A percentile compares a stretch with the other conserved stretches of the same genome.
Conservation (phyloP, 2,329 filamentous ascomycete genomes). For the Orbilia blumenaviensis region DNA sequence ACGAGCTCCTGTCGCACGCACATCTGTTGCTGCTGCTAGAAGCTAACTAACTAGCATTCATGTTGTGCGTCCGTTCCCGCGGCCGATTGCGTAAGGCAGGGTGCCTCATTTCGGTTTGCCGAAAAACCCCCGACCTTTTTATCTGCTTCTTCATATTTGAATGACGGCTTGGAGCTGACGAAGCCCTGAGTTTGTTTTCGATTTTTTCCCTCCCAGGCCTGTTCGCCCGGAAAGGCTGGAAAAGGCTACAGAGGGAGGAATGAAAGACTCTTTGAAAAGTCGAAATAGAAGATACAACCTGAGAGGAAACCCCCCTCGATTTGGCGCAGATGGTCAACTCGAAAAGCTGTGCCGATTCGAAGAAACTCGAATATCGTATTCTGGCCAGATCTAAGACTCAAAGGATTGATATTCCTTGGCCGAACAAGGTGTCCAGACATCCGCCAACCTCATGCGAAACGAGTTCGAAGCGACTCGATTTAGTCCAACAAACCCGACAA, state of each 20-base stretch:
- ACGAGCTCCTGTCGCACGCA: not conserved
- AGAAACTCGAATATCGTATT: not conserved
- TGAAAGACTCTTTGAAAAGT: not conserved
- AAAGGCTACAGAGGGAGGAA: not conserved
- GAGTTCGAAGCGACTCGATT: not conserved
- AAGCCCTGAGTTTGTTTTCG: conserved; percentile 1
- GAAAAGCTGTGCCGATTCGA: not conserved
- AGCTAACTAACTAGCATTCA: conserved; percentile 15
- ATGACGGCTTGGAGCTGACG: not conserved
- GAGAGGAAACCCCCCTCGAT: not conserved
- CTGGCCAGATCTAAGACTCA: conserved; percentile 3
- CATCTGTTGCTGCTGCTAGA: not conserved
- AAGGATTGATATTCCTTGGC: not conserved
- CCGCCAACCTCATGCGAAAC: conserved; percentile 15
- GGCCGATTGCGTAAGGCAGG: conserved; percentile 50
- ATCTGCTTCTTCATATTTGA: not conserved
- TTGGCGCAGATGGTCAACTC: no score
- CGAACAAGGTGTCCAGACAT: conserved; percentile 3
- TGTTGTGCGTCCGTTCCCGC: conserved; percentile 50
- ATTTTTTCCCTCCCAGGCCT: not conserved
- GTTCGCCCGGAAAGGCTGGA: not conserved
- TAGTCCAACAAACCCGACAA: conserved; percentile 17
- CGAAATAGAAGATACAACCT: not conserved
- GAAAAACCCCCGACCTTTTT: conserved; percentile 17
- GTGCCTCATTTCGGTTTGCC: conserved; percentile 48